Base-by-base conservation (phyloP, 176 grass and related monocot genomes). In the Carex parvula region DNA sequence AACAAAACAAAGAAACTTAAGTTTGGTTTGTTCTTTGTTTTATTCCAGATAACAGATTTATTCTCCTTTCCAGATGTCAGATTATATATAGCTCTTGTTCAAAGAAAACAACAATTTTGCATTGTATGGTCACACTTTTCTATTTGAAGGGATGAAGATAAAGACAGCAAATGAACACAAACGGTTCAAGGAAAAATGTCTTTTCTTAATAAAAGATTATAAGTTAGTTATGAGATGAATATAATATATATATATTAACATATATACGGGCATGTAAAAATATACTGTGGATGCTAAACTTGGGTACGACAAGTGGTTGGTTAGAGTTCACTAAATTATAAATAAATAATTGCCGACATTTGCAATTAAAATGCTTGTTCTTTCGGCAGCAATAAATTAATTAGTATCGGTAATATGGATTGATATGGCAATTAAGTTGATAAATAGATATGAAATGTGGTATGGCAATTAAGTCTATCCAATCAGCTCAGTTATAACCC, bases 261-360 rank as follows among this genome's bases (percentile, higher is more conserved):
- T 81, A 53, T 52, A n/a, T 20, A 16, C 22, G 33, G 1, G 18
- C 10, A 59, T 16, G 12, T 79, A 33, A 16, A 14, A 62, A 54
- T 54, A 82, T 52, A 66, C 33, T 52, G 5, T 13, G 61, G 46
- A 68, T 83, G 24, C 60, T 62, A 67, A 54, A 54, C 41, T 83
- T 83, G 57, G 53, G 20, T 53, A 15, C 61, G n/a, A 81, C 79
- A 81, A 44, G 39, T 61, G 79, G 58, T n/a, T 22, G 80, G 57
- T 53, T 30, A 30, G 42, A 48, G 62, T 83, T 83, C 39, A 35
- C n/a, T 32, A 20, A 14, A 48, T 24, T 24, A 24, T 50, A 68
- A 21, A 50, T 37, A 62, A 11, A 56, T 41, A 81, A 81, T n/a
- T 58, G 18, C 30, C 29, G 33, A 52, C 72, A 55, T 55, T 76